phyloP scores from a whole-genome alignment of 1,284 basidiomycete species.

The Apiotrichum sp. region DNA sequence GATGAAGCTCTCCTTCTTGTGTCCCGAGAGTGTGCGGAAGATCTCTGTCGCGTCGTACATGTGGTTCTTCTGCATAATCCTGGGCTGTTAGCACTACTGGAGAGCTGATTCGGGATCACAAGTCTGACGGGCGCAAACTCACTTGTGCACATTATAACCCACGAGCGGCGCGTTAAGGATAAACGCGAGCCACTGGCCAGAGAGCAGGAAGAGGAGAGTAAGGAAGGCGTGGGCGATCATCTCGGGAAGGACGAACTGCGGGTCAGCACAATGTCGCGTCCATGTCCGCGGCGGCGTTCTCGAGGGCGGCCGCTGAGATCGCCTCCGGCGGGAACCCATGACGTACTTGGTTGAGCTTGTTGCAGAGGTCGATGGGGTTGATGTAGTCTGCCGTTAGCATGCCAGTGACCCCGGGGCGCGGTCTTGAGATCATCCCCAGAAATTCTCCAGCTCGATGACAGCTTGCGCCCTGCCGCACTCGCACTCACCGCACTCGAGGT shows the following conservation, averaged over 20 bases:
- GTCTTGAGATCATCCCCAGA: too few relatives aligned
- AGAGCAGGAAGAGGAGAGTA: conserved; percentile 78
- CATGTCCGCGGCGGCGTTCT: background rate
- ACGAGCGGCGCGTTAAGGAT: conserved; percentile 86
- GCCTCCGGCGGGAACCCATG: background rate
- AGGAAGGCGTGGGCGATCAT: conserved; percentile 91
- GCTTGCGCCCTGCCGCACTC: too few relatives aligned
- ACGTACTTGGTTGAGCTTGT: conserved; percentile 92
- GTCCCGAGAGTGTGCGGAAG: conserved; percentile 87
- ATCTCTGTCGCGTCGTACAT: conserved; percentile 99
- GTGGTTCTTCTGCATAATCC: conserved; percentile 88
- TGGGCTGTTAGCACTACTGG: conserved; percentile 40
- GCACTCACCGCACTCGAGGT: conserved; percentile 71
- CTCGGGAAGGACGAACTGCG: conserved; percentile 93
- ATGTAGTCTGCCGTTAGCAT: conserved; percentile 64
- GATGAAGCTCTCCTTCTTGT: conserved; percentile 96
- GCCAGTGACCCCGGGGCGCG: too few relatives aligned
- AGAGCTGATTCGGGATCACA: too few relatives aligned
- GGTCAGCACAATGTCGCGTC: conserved; percentile 14
- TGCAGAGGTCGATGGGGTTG: conserved; percentile 99
- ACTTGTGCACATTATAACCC: conserved; percentile 92
- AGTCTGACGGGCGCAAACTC: conserved; percentile 31
- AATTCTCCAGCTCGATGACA: too few relatives aligned
- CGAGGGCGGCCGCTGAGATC: too few relatives aligned
- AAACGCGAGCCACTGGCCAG: conserved; percentile 93